Evolutionary conservation across 345 rosid genomes (phyloP), one percentile per base, ranked within the genome.

Genomic region (Firmiana major): DNA sequence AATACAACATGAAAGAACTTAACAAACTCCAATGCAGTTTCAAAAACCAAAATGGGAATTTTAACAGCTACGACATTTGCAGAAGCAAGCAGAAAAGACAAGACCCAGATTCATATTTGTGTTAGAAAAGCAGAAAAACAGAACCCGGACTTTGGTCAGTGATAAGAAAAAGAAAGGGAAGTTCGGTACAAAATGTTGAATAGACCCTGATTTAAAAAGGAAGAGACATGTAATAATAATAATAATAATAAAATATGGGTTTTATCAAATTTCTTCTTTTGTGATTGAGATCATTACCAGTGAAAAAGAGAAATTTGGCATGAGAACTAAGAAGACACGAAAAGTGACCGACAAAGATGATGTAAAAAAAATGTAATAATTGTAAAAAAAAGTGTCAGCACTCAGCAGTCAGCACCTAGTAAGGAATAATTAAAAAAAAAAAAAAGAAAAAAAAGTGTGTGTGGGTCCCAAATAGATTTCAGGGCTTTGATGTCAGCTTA

Each of bases 331-430:
- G 12, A 26, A 26, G 49, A 17, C 13, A 70, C 58, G 40, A 8
- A 46, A n/a, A 45, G 21, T 46, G 59, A 70, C 42, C 74, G 73
- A 69, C 73, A 31, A 46, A 15, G 26, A 71, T 68, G 72, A 68
- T 68, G 55, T 51, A 26, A 57, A 21, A 22, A 57, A 57, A 21
- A 2, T 8, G 19, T 12, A 46, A 2, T 46, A 43, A 43, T 31
- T 31, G 34, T 31, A 31, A 31, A 31, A 43, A 3, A 3, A 15
- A 42, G 1, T 49, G 54, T 45, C n/a, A n/a, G n/a, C n/a, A n/a
- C 34, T 31, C 34, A 31, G 34, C 1, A 31, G 34, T 31, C 34
- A 31, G 34, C 1, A 0, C 34, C 34, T 15, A 19, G 10, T 15
- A 42, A 59, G 26, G 6, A 26, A 10, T 2, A 45, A 9, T 1